Evolutionary conservation across 306 rosid species (phyloP), one percentile per base, ranked within the genome.

Genomic region (Quercus gilva): DNA sequence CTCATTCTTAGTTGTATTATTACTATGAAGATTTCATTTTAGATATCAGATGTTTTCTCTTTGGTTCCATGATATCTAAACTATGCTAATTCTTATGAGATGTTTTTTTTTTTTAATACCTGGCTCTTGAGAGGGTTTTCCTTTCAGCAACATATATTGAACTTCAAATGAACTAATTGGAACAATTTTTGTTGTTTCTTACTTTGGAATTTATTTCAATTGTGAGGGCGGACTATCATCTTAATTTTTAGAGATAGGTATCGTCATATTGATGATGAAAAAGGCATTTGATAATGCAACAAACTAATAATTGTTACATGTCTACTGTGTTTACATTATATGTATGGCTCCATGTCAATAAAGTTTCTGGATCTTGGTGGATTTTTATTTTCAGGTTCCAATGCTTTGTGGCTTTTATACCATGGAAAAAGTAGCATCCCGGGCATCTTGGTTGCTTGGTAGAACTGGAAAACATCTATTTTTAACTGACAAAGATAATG

Each of bases 401-500:
- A 8, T 86, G 83, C 86, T 93, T 53, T 89, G 92, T 86, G 99
- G 99, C 51, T 81, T 84, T 76, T 77, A 78, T 80, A 63, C 81
- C 59, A 72, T 91, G 74, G 99, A 95, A 88, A 95, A 90, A 82
- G 82, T 85, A 64, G 92, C 88, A 65, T 59, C 87, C 70, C 81
- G 83, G 26, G 31, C 76, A 37, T 86, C 97, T 31, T 68, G 90
- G 88, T 75, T 87, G 78, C 81, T 92, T 69, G 92, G 97, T 59
- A 92, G 82, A 84, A 90, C 90, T 59, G 97, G 97, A 76, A 90
- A 67, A 65, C 99, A 94, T 86, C 81, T 92, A 68, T 91, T 90
- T 82, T 80, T 92, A 79, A 70, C 93, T 9, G 99, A 94, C 80
- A 37, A 74, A 19, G 84, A 83, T 64, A 63, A 86, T 35, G 94